These are phyloP conservation scores for Oryza longistaminata DNA, from an alignment of 176 grass and related monocot species.

Conservation along the genomic window DNA sequence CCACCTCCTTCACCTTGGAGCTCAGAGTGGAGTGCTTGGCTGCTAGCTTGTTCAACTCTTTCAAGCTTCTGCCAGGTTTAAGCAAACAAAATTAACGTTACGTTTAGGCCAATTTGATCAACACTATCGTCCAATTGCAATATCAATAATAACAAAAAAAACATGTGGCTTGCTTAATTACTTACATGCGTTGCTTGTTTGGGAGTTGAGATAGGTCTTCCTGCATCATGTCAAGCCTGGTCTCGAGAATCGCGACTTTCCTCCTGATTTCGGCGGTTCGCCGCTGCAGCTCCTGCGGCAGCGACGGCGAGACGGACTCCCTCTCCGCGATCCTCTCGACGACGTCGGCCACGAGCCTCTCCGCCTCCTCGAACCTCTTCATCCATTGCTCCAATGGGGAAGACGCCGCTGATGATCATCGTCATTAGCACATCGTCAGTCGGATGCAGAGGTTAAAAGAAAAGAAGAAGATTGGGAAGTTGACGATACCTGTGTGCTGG, in stretches of 20 bases:
- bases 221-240: conserved; percentile 55
- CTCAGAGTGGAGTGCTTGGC: conserved; percentile 59
- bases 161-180: not conserved
- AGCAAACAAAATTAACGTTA: not conserved
- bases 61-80: conserved; percentile 50
- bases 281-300: conserved; percentile 43
- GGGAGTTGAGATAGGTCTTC: conserved; percentile 55
- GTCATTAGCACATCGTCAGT: not conserved
- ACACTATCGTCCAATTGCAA: not conserved
- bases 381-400: conserved; percentile 58
- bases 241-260: conserved; percentile 62
- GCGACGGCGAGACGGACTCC: conserved; percentile 46
- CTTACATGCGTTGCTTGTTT: conserved; percentile 42
- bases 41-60: conserved; percentile 62
- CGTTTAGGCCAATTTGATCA: not conserved
- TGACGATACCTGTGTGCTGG: not conserved
- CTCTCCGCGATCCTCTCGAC: conserved; percentile 46
- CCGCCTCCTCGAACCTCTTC: conserved; percentile 58
- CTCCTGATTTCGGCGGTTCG: conserved; percentile 60
- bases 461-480: not conserved
- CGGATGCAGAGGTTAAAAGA: not conserved
- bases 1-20: conserved; percentile 56
- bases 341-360: conserved; percentile 45
- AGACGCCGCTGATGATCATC: not conserved
- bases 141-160: not conserved